A percentile compares a stretch with the other conserved stretches of the same genome.
Evolutionary conservation across 176 grass and related monocot genomes (phyloP).

Genomic region (Triticum dicoccoides): DNA sequence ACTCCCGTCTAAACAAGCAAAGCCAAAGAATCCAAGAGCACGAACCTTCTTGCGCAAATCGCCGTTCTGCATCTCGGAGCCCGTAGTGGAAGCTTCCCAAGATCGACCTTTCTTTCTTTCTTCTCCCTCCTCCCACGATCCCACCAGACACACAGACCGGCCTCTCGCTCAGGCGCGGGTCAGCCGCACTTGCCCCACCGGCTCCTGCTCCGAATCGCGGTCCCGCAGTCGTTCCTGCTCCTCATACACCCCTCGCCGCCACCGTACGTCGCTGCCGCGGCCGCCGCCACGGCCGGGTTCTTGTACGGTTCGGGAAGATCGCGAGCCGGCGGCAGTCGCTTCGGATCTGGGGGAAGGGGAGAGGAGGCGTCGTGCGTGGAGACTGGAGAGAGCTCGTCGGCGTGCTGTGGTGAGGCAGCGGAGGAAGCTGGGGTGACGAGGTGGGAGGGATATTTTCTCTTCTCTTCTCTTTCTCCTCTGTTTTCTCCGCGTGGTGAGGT

Average conservation of each 20-base stretch:
- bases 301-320: neutral
- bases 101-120: neutral
- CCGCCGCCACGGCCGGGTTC: constrained; percentile 19
- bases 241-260: constrained; percentile 27
- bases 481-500: constrained; percentile 2
- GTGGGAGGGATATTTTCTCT: constrained; percentile 22
- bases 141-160: neutral
- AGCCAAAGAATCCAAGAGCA: constrained; percentile 8
- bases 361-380: neutral
- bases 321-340: neutral
- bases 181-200: constrained; percentile 50
- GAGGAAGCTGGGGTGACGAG: constrained; percentile 13
- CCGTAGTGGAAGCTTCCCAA: neutral
- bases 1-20: neutral
- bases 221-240: constrained; percentile 13
- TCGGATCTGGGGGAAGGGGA: neutral
- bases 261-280: neutral
- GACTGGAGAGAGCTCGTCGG: neutral
- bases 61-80: constrained; percentile 29
- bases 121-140: neutral
- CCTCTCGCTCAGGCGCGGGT: neutral
- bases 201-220: constrained; percentile 40
- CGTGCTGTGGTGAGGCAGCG: constrained; percentile 26
- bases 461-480: neutral
- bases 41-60: constrained; percentile 33